Evolutionary conservation across 257 asterid species (phyloP).

Genomic region (Forsythia suspensa): DNA sequence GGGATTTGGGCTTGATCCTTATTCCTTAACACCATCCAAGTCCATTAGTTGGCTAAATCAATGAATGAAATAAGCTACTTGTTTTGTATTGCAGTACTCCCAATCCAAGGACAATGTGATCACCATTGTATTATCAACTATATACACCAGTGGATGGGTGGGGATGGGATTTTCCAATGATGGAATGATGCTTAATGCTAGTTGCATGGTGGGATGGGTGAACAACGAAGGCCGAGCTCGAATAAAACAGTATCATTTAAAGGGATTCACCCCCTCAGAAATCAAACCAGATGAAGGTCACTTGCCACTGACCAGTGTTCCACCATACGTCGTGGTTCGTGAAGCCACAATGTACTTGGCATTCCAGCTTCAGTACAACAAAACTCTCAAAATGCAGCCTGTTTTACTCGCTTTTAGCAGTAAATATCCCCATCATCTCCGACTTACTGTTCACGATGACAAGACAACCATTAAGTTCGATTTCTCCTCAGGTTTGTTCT

Average conservation of each 20-base stretch:
- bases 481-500: conserved; percentile 69
- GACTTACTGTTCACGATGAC: conserved; percentile 73
- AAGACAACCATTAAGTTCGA: conserved; percentile 59
- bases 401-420: conserved; percentile 72
- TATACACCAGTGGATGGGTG: conserved; percentile 86
- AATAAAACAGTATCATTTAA: conserved; percentile 62
- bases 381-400: conserved; percentile 59
- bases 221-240: conserved; percentile 64
- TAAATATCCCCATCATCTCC: conserved; percentile 76
- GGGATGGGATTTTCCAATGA: conserved; percentile 88
- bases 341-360: conserved; percentile 75
- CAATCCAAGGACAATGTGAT: conserved; percentile 57
- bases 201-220: conserved; percentile 94
- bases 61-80: neutral
- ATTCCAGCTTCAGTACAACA: conserved; percentile 70
- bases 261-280: conserved; percentile 67
- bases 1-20: neutral
- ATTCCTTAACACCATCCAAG: neutral
- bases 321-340: conserved; percentile 64
- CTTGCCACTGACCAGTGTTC: conserved; percentile 68
- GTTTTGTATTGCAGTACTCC: conserved; percentile 58
- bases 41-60: neutral
- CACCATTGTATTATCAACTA: conserved; percentile 71
- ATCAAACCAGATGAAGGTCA: conserved; percentile 71
- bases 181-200: conserved; percentile 84